Evolutionary conservation across 2,329 filamentous ascomycete species (phyloP).

Genomic region (Alternaria panax): DNA sequence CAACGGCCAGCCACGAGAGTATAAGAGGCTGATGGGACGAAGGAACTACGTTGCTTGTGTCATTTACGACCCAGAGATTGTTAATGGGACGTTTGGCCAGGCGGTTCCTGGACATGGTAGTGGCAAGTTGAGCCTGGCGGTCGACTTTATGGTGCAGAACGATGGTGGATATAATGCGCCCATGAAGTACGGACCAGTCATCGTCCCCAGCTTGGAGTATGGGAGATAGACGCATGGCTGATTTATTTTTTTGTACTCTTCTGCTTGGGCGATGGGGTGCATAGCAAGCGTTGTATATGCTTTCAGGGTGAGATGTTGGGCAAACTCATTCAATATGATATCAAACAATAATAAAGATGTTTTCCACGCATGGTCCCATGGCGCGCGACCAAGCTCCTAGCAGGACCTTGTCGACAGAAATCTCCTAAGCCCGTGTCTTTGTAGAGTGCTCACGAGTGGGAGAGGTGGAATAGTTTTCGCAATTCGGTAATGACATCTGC

Average conservation of each 20-base stretch:
- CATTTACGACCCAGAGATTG: constrained; percentile 88
- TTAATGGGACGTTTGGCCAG: constrained; percentile 58
- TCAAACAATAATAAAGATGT: neutral
- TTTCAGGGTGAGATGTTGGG: constrained; percentile 2
- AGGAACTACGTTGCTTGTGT: constrained; percentile 93
- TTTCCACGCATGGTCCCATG: neutral
- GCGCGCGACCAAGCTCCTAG: neutral
- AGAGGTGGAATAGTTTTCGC: constrained; percentile 27
- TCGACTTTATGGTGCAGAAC: constrained; percentile 96
- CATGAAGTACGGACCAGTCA: constrained; percentile 96
- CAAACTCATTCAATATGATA: neutral
- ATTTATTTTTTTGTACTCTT: constrained; percentile 9
- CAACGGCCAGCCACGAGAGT: constrained; percentile 79
- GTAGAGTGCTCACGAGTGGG: neutral
- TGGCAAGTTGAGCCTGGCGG: constrained; percentile 77
- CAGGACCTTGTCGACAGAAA: neutral
- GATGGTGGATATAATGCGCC: constrained; percentile 81
- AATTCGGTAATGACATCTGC: constrained; percentile 30
- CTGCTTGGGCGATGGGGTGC: constrained; percentile 24
- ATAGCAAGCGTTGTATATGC: constrained; percentile 31
- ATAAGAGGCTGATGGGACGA: constrained; percentile 91
- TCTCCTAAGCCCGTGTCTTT: neutral
- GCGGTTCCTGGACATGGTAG: constrained; percentile 49
- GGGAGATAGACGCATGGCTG: constrained; percentile 48
- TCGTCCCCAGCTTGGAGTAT: constrained; percentile 75